Conservation (phyloP, 1,284 basidiomycete genomes). For the Tetrapyrgos nigripes region DNA sequence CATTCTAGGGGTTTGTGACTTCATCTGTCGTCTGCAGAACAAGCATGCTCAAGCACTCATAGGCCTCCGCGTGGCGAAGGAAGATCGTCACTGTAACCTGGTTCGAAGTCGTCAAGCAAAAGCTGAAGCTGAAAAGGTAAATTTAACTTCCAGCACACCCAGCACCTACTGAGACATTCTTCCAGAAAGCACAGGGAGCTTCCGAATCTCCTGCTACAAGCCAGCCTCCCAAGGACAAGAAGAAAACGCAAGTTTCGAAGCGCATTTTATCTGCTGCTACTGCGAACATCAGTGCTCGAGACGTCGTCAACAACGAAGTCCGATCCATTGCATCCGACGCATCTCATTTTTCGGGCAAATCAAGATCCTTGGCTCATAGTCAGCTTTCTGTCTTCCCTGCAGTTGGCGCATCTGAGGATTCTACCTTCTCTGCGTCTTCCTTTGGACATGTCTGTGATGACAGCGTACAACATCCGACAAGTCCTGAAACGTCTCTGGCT, state of each 20-base stretch:
- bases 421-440: too few relatives aligned
- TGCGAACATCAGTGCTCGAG: neutral
- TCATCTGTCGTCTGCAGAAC: neutral
- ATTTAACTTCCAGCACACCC: neutral
- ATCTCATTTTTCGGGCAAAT: neutral
- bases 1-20: slow-evolving; percentile 53
- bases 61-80: slow-evolving; percentile 72
- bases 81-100: slow-evolving; percentile 63
- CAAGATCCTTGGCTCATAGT: neutral
- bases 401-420: too few relatives aligned
- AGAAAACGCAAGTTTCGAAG: neutral
- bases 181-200: neutral
- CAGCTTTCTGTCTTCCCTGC: too few relatives aligned
- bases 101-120: slow-evolving; percentile 45
- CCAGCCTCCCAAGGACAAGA: neutral
- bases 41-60: neutral
- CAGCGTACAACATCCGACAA: too few relatives aligned
- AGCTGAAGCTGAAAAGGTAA: slow-evolving; percentile 17
- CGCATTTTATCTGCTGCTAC: neutral
- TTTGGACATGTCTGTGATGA: too few relatives aligned
- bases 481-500: too few relatives aligned
- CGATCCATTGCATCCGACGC: neutral
- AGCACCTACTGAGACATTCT: neutral
- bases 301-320: neutral
- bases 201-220: neutral